Evolutionary conservation across 1,284 basidiomycete genomes (phyloP), one percentile per base, ranked within the genome.

Genomic region (Ustilago bromivora): DNA sequence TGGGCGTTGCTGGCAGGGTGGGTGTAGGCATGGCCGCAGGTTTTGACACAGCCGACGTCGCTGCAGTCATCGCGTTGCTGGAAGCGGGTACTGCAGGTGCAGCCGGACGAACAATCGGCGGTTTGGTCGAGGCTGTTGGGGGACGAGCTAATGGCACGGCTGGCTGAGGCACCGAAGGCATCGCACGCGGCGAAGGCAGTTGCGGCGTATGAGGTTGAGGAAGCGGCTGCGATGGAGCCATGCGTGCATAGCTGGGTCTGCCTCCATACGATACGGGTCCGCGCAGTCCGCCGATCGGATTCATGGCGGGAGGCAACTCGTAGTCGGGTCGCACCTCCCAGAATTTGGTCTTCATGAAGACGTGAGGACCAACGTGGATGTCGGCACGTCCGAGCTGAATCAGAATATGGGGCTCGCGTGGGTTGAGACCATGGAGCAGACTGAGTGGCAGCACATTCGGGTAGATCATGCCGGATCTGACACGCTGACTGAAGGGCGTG

Each of bases 321-420:
- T 74, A 70, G 41, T 80, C 78, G 4, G 75, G 80, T 11, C 80
- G 67, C 9, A 80, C 71, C 51, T 83, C 82, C 77, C 79, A 83
- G 64, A 84, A 81, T n/a, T 78, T 79, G 59, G 81, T 82, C 57
- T 76, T 76, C 41, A 74, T 65, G 52, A 84, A 85, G 47, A 80
- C 60, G 49, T 83, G 76, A 0, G 84, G 84, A 0, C 84, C 82
- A 9, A 79, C 77, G 31, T 76, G 79, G 46, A 84, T 79, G 46
- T 84, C 78, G n/a, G 80, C 81, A 1, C 77, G 66, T 19, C 82
- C 82, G 10, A 84, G 74, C 47, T 80, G 74, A 28, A 81, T 70
- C 41, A 84, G 72, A 4, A 79, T 60, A 52, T 83, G 82, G 1
- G 82, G 73, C 34, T 76, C 69, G 13, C 69, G 70, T 6, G 82